Percentiles rank a stretch among this genome's conserved stretches.
Evolutionary conservation across 140 eudicot species (phyloP).

Genomic region (Flaveria floridana): DNA sequence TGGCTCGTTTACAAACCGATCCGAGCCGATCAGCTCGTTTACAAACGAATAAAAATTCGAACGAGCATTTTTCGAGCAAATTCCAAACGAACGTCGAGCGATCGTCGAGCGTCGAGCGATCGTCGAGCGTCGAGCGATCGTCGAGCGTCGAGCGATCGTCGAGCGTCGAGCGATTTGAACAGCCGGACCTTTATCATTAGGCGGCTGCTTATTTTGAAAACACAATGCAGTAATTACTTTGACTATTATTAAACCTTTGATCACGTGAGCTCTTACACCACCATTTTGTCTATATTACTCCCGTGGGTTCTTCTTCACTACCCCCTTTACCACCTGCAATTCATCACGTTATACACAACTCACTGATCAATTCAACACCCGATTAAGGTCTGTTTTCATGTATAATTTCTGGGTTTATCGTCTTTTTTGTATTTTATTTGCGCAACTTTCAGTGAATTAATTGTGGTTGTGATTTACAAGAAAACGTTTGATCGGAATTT

Average conservation of each 20-base stretch:
- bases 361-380: not conserved
- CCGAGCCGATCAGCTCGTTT: too few species aligned
- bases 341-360: slow-evolving; percentile 1
- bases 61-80: too few species aligned
- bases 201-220: not conserved
- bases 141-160: too few species aligned
- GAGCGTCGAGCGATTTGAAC: too few species aligned
- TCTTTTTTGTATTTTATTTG: not conserved
- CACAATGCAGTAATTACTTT: not conserved
- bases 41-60: too few species aligned
- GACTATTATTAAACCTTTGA: slow-evolving; percentile 15
- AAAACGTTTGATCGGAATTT: not conserved
- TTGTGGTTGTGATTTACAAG: slow-evolving; percentile 7
- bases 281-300: slow-evolving; percentile 28
- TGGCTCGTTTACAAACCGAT: too few species aligned
- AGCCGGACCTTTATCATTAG: too few species aligned
- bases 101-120: too few species aligned
- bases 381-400: slow-evolving; percentile 29
- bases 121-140: too few species aligned
- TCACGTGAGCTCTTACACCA: slow-evolving; percentile 32
- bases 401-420: not conserved
- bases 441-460: not conserved
- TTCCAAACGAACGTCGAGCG: too few species aligned
- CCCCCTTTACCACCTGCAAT: slow-evolving; percentile 19
- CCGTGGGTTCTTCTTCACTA: slow-evolving; percentile 8